phyloP scores from a whole-genome alignment of 345 rosid species.

The Populus euphratica region DNA sequence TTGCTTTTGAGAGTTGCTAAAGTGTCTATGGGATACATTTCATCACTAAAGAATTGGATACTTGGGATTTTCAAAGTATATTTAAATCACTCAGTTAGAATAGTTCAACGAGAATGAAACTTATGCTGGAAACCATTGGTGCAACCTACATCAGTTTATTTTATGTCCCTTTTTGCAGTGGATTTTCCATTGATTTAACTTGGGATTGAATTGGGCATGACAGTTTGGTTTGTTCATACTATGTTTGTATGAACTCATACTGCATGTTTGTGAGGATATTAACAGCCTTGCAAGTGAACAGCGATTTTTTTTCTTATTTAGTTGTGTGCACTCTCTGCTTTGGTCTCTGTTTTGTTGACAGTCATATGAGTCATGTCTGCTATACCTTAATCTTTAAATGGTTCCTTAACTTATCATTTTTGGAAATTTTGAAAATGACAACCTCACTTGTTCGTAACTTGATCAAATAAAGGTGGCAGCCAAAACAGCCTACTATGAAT shows the following conservation, averaged over 20 bases:
- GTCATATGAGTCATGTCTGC: not conserved
- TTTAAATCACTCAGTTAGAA: not conserved
- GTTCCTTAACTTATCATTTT: not conserved
- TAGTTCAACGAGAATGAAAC: not conserved
- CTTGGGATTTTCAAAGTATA: not conserved
- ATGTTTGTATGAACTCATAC: not conserved
- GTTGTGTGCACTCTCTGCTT: not conserved
- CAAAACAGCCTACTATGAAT: slow-evolving; percentile 34
- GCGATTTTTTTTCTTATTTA: not conserved
- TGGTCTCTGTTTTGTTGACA: not conserved
- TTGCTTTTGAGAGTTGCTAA: too few species aligned
- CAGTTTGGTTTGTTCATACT: not conserved
- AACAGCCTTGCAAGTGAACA: not conserved
- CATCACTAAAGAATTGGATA: not conserved
- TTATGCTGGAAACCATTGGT: not conserved
- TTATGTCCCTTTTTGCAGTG: not conserved
- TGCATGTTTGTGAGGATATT: not conserved
- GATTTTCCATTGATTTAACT: too few species aligned
- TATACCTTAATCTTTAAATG: not conserved
- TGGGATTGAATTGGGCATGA: not conserved
- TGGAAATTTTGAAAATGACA: slow-evolving; percentile 3
- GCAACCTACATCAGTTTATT: not conserved
- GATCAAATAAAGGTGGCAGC: slow-evolving; percentile 82
- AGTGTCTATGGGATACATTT: not conserved
- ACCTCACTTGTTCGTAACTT: slow-evolving; percentile 45